A percentile compares a stretch with the other conserved stretches of the same genome.
phyloP scores from a whole-genome alignment of 495 filamentous ascomycete genomes.

The Cladorrhinum samala region DNA sequence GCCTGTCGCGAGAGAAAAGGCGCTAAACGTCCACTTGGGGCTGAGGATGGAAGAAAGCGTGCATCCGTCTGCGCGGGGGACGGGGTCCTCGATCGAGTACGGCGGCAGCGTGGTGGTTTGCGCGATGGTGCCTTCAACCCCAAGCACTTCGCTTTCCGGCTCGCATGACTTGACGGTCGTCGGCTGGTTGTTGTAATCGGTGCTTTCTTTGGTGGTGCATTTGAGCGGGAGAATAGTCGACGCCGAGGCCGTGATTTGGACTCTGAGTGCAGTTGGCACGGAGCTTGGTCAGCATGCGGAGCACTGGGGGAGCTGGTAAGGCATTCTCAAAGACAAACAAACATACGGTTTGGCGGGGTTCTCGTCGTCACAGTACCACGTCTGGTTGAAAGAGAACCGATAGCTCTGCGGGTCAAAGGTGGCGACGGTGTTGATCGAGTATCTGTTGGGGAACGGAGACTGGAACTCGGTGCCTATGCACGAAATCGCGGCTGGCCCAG shows the following conservation, averaged over 20 bases:
- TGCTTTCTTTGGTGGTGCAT: background rate
- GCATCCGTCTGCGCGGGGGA: slow-evolving; percentile 20
- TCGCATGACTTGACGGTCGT: background rate
- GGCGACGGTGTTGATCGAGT: slow-evolving; percentile 14
- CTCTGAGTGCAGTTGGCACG: slow-evolving; percentile 4
- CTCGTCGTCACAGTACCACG: slow-evolving; percentile 28
- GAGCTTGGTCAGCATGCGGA: background rate
- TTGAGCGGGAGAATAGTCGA: slow-evolving; percentile 4
- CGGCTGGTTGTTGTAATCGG: background rate
- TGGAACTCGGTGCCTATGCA: slow-evolving; percentile 22
- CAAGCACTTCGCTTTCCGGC: background rate
- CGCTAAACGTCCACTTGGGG: slow-evolving; percentile 23
- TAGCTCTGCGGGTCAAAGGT: slow-evolving; percentile 14
- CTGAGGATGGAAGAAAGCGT: slow-evolving; percentile 21
- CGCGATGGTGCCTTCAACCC: slow-evolving; percentile 10
- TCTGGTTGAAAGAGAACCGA: slow-evolving; percentile 20
- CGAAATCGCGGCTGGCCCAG: background rate
- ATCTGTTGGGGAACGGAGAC: slow-evolving; percentile 5
- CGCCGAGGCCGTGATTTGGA: slow-evolving; percentile 14
- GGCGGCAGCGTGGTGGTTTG: slow-evolving; percentile 11
- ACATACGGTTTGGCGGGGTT: slow-evolving; percentile 27
- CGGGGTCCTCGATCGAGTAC: slow-evolving; percentile 23
- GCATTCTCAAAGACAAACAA: background rate
- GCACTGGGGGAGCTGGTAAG: background rate
- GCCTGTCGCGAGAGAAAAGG: slow-evolving; percentile 11